A percentile compares a stretch with the other conserved stretches of the same genome.
phyloP scores from a whole-genome alignment of 169 alveolate species.

The Cryptosporidium sp. region DNA sequence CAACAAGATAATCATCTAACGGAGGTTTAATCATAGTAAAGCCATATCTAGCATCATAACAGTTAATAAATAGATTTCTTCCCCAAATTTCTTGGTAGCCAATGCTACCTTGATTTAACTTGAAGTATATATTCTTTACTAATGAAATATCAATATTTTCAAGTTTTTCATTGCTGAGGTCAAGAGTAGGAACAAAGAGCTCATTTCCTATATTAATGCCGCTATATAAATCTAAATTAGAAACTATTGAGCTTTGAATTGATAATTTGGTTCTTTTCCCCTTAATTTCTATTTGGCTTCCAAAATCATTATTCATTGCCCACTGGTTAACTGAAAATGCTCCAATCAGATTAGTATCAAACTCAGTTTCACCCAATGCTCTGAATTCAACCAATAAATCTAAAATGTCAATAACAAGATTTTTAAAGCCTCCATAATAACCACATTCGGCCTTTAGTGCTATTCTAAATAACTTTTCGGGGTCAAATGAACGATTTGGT shows the following conservation, averaged over 20 bases:
- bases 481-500: background rate
- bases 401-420: slow-evolving; percentile 4
- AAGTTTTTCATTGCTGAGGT: background rate
- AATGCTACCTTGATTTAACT: background rate
- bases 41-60: slow-evolving; percentile 42
- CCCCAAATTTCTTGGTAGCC: slow-evolving; percentile 10
- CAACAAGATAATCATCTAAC: slow-evolving; percentile 10
- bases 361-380: background rate
- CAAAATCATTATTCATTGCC: slow-evolving; percentile 31
- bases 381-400: slow-evolving; percentile 6
- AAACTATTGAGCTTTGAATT: slow-evolving; percentile 3
- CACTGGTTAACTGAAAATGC: slow-evolving; percentile 62
- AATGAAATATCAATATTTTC: slow-evolving; percentile 5
- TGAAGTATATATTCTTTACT: slow-evolving; percentile 29
- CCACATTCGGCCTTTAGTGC: slow-evolving; percentile 58
- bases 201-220: slow-evolving; percentile 2
- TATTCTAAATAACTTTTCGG: slow-evolving; percentile 4
- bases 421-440: slow-evolving; percentile 5
- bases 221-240: background rate
- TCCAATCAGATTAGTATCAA: background rate
- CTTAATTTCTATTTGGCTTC: background rate
- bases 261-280: slow-evolving; percentile 29
- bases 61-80: background rate
- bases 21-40: slow-evolving; percentile 34
- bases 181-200: slow-evolving; percentile 14